Base-by-base conservation (phyloP, 768 basidiomycete genomes). In the Xerocomellus amylosporus region DNA sequence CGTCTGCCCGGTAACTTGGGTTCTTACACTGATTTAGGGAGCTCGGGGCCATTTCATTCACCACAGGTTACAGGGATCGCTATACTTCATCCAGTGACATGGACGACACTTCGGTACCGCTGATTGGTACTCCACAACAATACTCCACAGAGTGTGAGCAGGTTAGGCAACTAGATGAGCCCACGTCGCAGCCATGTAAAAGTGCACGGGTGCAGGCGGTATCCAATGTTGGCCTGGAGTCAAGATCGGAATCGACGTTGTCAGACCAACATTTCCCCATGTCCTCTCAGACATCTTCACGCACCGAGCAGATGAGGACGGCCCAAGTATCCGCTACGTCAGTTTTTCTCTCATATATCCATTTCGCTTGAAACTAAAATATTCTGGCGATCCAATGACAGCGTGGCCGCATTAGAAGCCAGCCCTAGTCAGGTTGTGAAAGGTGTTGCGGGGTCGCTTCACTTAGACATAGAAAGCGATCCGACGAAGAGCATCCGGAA, bases 21-120 rank as follows among this genome's bases (percentile, higher is more conserved):
- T 39, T 13, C 38, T 55, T 24, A 42, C 19, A 10, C 20, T 38
- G 15, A 33, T 33, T 31, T 20, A 63, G 62, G 44, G 44, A 30
- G n/a, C 10, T 7, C 8, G 34, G 43, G 9, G 19, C 43, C 13
- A 8, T 19, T 15, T 13, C 28, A 12, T 30, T 20, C 6, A n/a
- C 33, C 10, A 28, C n/a, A 10, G 36, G 17, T 24, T 8, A 13
- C 24, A 39, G 26, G 6, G 44, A 20, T 30, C 26, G 20, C 6
- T 5, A 5, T 14, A 2, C 34, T 20, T 43, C 15, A 7, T 31
- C 53, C n/a, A 26, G 12, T 1, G 22, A 43, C 14, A 5, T 24
- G 36, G 22, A 8, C 0, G 17, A 30, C n/a, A 15, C 45, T n/a
- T 38, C 33, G 7, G 17, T 14, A 12, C 17, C 2, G 14, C 33